A percentile compares a stretch with the other conserved stretches of the same genome.
Evolutionary conservation across 805 yeast species (phyloP).

Genomic region (Metschnikowia noctiluminum): DNA sequence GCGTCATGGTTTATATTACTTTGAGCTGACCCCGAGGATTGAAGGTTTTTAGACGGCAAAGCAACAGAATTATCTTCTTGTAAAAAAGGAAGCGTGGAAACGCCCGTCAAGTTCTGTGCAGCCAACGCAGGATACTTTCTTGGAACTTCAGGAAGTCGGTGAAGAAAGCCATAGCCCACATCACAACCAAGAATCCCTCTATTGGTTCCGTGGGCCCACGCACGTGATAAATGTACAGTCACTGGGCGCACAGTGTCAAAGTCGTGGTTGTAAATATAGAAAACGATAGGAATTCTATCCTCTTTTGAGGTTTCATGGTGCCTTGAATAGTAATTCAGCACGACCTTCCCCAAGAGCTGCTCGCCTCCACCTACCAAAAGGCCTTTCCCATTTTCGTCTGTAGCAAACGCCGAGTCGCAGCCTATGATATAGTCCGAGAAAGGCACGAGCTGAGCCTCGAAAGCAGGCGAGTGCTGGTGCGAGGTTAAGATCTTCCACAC

Average conservation of each 20-base stretch:
- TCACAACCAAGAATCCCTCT: conserved; percentile 87
- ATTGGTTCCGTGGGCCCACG: conserved; percentile 64
- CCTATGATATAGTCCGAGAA: conserved; percentile 88
- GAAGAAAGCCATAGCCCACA: conserved; percentile 89
- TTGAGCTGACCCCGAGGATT: too few relatives aligned
- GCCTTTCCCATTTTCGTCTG: conserved; percentile 57
- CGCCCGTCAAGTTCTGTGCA: neutral
- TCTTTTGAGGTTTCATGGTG: conserved; percentile 30
- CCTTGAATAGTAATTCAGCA: conserved; percentile 54
- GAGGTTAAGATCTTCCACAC: conserved; percentile 85
- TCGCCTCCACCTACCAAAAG: conserved; percentile 85
- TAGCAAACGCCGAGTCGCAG: conserved; percentile 51
- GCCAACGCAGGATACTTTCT: neutral
- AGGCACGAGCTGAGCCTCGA: conserved; percentile 75
- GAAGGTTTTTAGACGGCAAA: too few relatives aligned
- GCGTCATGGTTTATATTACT: too few relatives aligned
- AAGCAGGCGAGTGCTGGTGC: conserved; percentile 76
- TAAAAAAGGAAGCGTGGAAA: too few relatives aligned
- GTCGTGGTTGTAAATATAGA: conserved; percentile 79
- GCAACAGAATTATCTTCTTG: too few relatives aligned
- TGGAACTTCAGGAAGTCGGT: conserved; percentile 68
- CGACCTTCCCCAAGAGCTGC: conserved; percentile 64
- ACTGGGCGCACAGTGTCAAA: conserved; percentile 85
- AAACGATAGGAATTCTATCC: conserved; percentile 38
- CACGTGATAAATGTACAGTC: conserved; percentile 58